A percentile compares a stretch with the other conserved stretches of the same genome.
phyloP scores from a whole-genome alignment of 441 rosid species.

The Syzygium syzygioides region DNA sequence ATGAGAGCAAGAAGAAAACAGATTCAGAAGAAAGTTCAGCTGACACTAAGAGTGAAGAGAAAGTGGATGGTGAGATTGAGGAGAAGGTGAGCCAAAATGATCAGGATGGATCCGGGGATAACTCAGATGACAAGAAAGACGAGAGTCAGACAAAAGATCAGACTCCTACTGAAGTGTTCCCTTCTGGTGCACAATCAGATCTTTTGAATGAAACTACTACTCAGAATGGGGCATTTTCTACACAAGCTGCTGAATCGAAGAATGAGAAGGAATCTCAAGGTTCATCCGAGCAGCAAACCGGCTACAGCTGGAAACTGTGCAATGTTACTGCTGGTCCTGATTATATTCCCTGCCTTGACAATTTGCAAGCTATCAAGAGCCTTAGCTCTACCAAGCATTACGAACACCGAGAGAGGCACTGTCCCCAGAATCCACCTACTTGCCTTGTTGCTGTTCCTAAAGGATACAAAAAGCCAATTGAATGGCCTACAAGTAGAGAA shows the following conservation, averaged over 20 bases:
- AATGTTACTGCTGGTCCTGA: conserved; percentile 84
- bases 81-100: conserved; percentile 38
- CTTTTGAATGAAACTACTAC: conserved; percentile 64
- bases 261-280: conserved; percentile 69
- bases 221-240: conserved; percentile 72
- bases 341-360: conserved; percentile 95
- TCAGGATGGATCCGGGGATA: conserved; percentile 27
- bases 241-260: conserved; percentile 85
- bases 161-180: conserved; percentile 43
- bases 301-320: conserved; percentile 71
- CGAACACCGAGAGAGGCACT: conserved; percentile 96
- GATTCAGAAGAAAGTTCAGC: conserved; percentile 18
- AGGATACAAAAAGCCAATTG: conserved; percentile 69
- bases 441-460: conserved; percentile 87
- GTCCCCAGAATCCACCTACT: conserved; percentile 77
- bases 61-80: conserved; percentile 30
- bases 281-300: conserved; percentile 32
- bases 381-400: conserved; percentile 80
- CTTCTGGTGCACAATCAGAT: conserved; percentile 78
- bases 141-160: conserved; percentile 38
- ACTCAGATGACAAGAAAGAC: conserved; percentile 28
- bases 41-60: conserved; percentile 25
- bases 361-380: conserved; percentile 60
- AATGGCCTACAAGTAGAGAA: conserved; percentile 96
- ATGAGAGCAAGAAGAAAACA: conserved; percentile 22